These are phyloP conservation scores for Sclerotinia sclerotiorum DNA, from an alignment of 2,329 filamentous ascomycete species.

Conservation along the genomic window DNA sequence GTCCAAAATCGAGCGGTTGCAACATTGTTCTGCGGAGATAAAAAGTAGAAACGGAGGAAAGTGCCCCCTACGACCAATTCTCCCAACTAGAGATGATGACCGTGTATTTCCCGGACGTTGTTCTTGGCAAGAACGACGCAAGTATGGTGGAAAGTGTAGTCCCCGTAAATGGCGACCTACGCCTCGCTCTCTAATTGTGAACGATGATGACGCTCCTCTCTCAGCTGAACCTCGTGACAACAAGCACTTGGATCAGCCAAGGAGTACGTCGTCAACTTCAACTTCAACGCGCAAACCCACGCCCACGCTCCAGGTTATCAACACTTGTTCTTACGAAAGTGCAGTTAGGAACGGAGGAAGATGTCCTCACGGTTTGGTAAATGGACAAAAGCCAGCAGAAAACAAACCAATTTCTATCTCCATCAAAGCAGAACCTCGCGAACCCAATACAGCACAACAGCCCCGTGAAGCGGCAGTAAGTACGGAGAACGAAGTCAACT, in stretches of 20 bases:
- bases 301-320: not conserved
- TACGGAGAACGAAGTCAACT: not conserved
- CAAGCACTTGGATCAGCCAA: not conserved
- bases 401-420: conserved; percentile 13
- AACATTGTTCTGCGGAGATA: not conserved
- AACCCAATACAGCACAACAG: not conserved
- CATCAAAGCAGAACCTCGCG: not conserved
- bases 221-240: not conserved
- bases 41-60: not conserved
- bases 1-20: not conserved
- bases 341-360: not conserved
- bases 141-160: not conserved
- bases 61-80: not conserved
- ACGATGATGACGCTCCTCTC: not conserved
- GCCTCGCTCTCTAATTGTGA: not conserved
- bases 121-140: conserved; percentile 11
- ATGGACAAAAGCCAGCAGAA: not conserved
- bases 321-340: not conserved
- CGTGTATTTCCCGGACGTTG: not conserved
- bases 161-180: not conserved
- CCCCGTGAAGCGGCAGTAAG: not conserved
- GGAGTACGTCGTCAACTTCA: not conserved
- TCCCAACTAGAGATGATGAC: conserved; percentile 6
- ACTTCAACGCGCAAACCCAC: not conserved
- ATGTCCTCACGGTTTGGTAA: not conserved